phyloP scores from a whole-genome alignment of 768 basidiomycete genomes.

The Tricholoma matsutake region DNA sequence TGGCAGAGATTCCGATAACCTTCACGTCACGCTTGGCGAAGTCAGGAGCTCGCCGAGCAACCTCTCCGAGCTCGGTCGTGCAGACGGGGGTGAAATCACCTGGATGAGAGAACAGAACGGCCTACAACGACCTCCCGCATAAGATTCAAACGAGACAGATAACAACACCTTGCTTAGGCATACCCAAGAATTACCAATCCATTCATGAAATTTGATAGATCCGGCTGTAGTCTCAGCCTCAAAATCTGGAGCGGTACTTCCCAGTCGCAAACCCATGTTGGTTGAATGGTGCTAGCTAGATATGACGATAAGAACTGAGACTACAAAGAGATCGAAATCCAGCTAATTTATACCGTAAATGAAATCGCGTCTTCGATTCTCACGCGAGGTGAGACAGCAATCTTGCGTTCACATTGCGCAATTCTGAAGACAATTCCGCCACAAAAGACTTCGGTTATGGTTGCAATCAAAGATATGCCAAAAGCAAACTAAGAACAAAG shows the following conservation, averaged over 20 bases:
- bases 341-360: neutral
- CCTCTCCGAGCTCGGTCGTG: conserved; percentile 97
- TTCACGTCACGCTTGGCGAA: conserved; percentile 89
- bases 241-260: conserved; percentile 88
- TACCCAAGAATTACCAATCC: conserved; percentile 88
- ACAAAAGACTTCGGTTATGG: neutral
- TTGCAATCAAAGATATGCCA: neutral
- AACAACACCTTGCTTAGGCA: conserved; percentile 16
- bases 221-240: conserved; percentile 87
- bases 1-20: conserved; percentile 91
- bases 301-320: neutral
- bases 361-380: conserved; percentile 59
- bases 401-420: conserved; percentile 44
- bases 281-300: neutral
- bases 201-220: conserved; percentile 89
- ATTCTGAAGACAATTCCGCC: conserved; percentile 13
- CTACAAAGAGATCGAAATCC: neutral
- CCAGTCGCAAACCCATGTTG: conserved; percentile 68
- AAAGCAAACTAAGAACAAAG: neutral
- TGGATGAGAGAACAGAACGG: conserved; percentile 90
- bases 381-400: conserved; percentile 41
- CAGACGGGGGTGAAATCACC: conserved; percentile 92
- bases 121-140: conserved; percentile 38
- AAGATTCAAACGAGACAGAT: conserved; percentile 3
- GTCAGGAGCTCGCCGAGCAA: conserved; percentile 81